Conservation (phyloP, 1,284 basidiomycete species). For the Rhodofomes roseus region DNA sequence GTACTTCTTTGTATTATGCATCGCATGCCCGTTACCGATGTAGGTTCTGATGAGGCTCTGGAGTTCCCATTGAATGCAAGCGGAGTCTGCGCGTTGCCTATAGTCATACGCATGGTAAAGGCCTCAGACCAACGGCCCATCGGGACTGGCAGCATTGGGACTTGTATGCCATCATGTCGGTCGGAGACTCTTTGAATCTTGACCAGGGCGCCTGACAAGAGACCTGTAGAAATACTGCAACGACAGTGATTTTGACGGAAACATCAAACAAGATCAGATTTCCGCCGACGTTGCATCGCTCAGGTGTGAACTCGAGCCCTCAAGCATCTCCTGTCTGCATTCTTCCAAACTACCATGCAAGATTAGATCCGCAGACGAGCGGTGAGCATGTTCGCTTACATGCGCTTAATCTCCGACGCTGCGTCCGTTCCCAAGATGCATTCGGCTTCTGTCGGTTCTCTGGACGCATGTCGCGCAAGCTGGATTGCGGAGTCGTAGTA, state of each 20-base stretch:
- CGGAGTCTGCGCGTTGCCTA: no score
- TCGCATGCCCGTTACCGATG: no score
- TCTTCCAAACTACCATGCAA: slow-evolving; percentile 47
- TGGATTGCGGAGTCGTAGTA: slow-evolving; percentile 78
- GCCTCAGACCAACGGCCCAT: no score
- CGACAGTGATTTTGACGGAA: background rate
- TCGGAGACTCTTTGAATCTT: background rate
- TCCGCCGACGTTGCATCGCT: slow-evolving; percentile 15
- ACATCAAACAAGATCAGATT: slow-evolving; percentile 4
- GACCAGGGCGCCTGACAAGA: background rate
- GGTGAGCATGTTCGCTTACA: slow-evolving; percentile 31
- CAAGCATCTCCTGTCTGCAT: slow-evolving; percentile 58
- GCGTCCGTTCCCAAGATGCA: slow-evolving; percentile 65
- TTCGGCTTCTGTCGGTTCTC: slow-evolving; percentile 68
- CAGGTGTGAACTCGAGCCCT: slow-evolving; percentile 45
- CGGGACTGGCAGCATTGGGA: no score
- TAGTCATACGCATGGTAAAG: no score
- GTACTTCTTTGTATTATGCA: no score
- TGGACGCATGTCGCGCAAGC: slow-evolving; percentile 60
- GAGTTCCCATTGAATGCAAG: no score
- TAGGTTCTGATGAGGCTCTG: no score
- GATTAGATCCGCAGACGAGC: background rate
- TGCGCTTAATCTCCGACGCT: slow-evolving; percentile 56
- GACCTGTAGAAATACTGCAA: background rate
- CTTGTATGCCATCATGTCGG: no score